Evolutionary conservation across 2,329 filamentous ascomycete species (phyloP).

Genomic region (Keithomyces neogunnii): DNA sequence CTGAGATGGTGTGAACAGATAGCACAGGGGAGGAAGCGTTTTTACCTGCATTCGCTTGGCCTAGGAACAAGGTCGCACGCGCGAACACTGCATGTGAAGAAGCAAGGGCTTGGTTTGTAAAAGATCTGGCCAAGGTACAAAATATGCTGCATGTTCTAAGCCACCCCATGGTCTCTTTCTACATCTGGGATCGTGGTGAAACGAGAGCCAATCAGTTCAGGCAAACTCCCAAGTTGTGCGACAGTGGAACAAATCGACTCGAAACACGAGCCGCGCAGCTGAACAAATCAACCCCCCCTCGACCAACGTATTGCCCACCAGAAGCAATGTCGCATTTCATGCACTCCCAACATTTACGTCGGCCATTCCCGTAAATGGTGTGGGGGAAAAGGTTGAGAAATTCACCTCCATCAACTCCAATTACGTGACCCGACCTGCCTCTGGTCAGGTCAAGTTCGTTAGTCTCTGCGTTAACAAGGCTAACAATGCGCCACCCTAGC

Average conservation of each 20-base stretch:
- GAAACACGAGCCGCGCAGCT: not conserved
- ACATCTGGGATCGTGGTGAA: not conserved
- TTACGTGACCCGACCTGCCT: not conserved
- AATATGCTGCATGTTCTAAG: not conserved
- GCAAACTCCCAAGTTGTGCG: not conserved
- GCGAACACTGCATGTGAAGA: not conserved
- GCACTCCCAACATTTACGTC: too few species aligned
- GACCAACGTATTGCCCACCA: too few species aligned
- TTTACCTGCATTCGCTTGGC: too few species aligned
- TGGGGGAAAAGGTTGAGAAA: too few species aligned
- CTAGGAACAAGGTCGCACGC: too few species aligned
- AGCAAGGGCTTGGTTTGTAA: not conserved
- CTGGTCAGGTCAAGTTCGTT: not conserved
- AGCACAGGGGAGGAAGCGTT: too few species aligned
- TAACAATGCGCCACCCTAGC: conserved; percentile 1
- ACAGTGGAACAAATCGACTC: not conserved
- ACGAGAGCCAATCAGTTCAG: conserved; percentile 2
- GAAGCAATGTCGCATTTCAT: too few species aligned
- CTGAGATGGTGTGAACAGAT: too few species aligned
- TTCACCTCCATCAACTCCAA: not conserved
- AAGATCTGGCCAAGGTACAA: not conserved
- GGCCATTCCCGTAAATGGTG: too few species aligned
- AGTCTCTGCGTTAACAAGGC: not conserved
- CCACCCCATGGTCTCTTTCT: not conserved
- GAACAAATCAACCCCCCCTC: not conserved